phyloP scores from a whole-genome alignment of 1,284 basidiomycete genomes.

The Leucoagaricus sp. region DNA sequence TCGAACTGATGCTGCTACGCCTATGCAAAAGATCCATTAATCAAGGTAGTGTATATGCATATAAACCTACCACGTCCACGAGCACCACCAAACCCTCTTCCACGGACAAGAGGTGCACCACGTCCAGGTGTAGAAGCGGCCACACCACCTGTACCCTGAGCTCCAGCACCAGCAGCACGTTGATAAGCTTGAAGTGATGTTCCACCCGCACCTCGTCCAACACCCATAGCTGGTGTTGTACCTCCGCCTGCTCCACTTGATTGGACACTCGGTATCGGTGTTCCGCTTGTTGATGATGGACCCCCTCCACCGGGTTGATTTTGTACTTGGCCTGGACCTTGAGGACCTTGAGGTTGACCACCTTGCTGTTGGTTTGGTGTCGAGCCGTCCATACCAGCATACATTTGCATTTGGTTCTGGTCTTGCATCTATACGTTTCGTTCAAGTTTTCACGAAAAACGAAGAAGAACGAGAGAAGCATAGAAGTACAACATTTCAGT shows the following conservation, averaged over 20 bases:
- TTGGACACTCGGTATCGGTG: constrained; percentile 16
- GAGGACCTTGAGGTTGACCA: neutral
- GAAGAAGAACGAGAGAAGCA: neutral
- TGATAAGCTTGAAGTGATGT: constrained; percentile 56
- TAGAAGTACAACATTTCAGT: neutral
- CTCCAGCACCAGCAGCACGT: constrained; percentile 49
- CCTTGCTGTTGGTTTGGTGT: neutral
- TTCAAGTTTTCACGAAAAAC: neutral
- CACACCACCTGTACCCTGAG: neutral
- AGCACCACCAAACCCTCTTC: constrained; percentile 48
- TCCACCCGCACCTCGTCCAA: constrained; percentile 41
- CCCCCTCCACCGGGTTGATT: neutral
- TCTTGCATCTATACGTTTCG: constrained; percentile 13
- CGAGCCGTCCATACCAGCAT: constrained; percentile 9
- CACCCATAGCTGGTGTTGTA: constrained; percentile 34
- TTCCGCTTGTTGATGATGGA: constrained; percentile 1
- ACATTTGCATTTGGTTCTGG: constrained; percentile 15
- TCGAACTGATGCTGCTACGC: constrained; percentile 52
- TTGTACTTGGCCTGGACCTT: neutral
- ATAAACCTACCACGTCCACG: constrained; percentile 43
- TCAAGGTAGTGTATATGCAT: no score
- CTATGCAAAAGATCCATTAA: neutral
- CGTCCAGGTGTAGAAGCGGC: constrained; percentile 27
- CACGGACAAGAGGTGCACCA: constrained; percentile 19
- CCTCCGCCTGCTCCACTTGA: constrained; percentile 39